These are phyloP conservation scores for Paecilomyces formosus DNA, from an alignment of 2,329 filamentous ascomycete species.

Conservation along the genomic window DNA sequence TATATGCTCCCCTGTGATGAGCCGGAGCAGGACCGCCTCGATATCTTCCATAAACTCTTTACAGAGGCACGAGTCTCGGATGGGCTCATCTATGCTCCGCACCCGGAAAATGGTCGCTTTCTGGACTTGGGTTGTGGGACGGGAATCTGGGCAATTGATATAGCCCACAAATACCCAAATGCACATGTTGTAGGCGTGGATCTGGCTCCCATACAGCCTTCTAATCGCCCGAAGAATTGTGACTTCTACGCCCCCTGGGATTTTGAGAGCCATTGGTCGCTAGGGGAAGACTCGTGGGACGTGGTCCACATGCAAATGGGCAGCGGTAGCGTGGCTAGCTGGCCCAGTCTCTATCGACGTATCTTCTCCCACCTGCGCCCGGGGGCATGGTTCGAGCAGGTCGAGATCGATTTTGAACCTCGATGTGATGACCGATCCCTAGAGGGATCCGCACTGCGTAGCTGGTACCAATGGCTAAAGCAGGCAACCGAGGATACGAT, in stretches of 20 bases:
- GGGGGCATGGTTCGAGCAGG: conserved; percentile 72
- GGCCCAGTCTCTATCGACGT: conserved; percentile 66
- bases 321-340: conserved; percentile 68
- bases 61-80: conserved; percentile 51
- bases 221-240: conserved; percentile 64
- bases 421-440: conserved; percentile 62
- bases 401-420: conserved; percentile 80
- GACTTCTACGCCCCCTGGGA: conserved; percentile 63
- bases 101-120: conserved; percentile 40
- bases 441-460: conserved; percentile 46
- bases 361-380: conserved; percentile 68
- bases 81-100: conserved; percentile 33
- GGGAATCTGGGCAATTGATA: conserved; percentile 84
- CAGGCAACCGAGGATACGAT: conserved; percentile 59
- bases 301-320: conserved; percentile 77
- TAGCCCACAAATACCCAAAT: conserved; percentile 60
- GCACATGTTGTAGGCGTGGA: conserved; percentile 57
- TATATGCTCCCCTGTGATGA: conserved; percentile 75
- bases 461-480: conserved; percentile 64
- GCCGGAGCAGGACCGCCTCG: conserved; percentile 68
- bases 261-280: conserved; percentile 67
- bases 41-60: conserved; percentile 75
- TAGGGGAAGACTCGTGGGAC: conserved; percentile 65
- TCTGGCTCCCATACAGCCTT: conserved; percentile 54
- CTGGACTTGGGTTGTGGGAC: conserved; percentile 74